Evolutionary conservation across 2,329 filamentous ascomycete genomes (phyloP).

Genomic region (Penicillium sp.): DNA sequence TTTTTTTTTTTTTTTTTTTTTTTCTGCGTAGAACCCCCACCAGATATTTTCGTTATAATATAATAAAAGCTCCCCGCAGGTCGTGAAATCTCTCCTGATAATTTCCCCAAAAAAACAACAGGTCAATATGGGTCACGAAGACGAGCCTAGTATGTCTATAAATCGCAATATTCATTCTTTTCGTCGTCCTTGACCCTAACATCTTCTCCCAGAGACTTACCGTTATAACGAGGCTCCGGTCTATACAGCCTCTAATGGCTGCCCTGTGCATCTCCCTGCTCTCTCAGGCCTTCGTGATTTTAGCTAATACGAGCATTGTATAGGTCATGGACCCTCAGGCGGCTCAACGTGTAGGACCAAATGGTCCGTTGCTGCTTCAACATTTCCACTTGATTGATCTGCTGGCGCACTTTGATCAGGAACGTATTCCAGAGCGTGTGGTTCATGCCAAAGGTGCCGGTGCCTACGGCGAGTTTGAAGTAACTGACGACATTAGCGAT

Average conservation of each 20-base stretch:
- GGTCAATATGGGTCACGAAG: constrained; percentile 43
- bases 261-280: constrained; percentile 41
- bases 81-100: neutral
- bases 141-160: constrained; percentile 35
- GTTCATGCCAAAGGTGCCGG: constrained; percentile 50
- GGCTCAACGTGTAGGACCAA: constrained; percentile 58
- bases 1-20: neutral
- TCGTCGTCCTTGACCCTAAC: neutral
- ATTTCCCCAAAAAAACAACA: neutral
- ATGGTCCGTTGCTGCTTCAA: constrained; percentile 65
- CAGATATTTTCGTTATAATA: neutral
- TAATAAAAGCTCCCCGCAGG: neutral
- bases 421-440: constrained; percentile 47
- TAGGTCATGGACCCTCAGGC: constrained; percentile 57
- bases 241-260: constrained; percentile 65
- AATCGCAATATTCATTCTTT: neutral
- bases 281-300: neutral
- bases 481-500: constrained; percentile 55
- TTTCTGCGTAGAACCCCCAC: neutral
- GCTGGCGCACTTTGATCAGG: constrained; percentile 52
- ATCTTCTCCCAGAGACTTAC: constrained; percentile 38
- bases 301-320: constrained; percentile 10
- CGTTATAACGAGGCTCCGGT: constrained; percentile 63
- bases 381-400: constrained; percentile 69
- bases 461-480: constrained; percentile 49